A percentile compares a stretch with the other conserved stretches of the same genome.
Evolutionary conservation across 306 rosid genomes (phyloP).

Genomic region (Comarum palustre): DNA sequence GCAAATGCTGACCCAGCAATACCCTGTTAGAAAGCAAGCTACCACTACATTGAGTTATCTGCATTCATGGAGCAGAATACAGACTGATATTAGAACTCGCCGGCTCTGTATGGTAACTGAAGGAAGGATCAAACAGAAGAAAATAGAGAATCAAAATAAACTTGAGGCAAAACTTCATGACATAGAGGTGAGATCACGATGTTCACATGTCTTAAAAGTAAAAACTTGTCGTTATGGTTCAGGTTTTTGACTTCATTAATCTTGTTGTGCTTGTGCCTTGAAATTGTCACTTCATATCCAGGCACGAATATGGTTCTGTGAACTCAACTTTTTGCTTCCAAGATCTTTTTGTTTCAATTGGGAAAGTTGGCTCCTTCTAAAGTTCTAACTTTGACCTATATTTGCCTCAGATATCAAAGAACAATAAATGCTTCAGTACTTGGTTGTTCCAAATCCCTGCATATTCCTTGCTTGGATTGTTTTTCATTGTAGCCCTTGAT

Average conservation of each 20-base stretch:
- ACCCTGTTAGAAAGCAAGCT: conserved; percentile 69
- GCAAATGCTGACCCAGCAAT: conserved; percentile 48
- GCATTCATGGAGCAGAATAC: conserved; percentile 90
- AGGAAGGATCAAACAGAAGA: conserved; percentile 71
- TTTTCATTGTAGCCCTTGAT: neutral
- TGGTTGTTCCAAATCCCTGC: conserved; percentile 1
- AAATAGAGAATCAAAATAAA: conserved; percentile 77
- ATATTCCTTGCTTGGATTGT: neutral
- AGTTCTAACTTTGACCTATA: neutral
- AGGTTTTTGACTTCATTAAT: neutral
- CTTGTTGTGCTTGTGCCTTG: neutral
- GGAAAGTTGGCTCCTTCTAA: conserved; percentile 1
- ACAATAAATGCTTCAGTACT: neutral
- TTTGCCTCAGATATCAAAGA: neutral
- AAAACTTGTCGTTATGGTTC: neutral
- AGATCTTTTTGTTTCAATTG: neutral
- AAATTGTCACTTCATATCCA: neutral
- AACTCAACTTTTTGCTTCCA: neutral
- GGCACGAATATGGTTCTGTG: neutral
- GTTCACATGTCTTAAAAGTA: conserved; percentile 5
- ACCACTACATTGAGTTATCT: conserved; percentile 58
- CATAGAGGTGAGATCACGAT: conserved; percentile 61
- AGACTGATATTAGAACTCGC: conserved; percentile 66
- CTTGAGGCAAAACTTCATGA: conserved; percentile 90
- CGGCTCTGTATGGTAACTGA: conserved; percentile 90